Evolutionary conservation across 768 basidiomycete species (phyloP), one percentile per base, ranked within the genome.

Genomic region (Trametes gibbosa): DNA sequence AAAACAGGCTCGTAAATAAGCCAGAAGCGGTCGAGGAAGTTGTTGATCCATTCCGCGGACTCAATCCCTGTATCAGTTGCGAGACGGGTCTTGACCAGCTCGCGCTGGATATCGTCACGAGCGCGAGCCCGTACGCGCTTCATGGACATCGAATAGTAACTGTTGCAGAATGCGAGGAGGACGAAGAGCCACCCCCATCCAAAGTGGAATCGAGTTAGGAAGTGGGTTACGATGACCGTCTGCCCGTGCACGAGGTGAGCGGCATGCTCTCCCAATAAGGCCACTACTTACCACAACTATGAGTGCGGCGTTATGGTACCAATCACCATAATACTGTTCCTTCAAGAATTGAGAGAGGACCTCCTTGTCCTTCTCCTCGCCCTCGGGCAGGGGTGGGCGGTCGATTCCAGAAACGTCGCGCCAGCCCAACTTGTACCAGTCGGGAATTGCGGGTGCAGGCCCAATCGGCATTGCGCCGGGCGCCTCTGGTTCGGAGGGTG

Each of bases 1-100:
- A 97, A 83, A 14, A 96, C 87, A n/a, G 95, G 96, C 73, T 98
- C 96, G 72, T 98, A 98, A 54, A 98, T 97, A 63, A 91, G 83
- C 97, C 97, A 99, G 77, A 98, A 98, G 48, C 97, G 87, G 66
- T 95, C 87, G 46, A 98, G 79, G 75, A 98, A 95, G 66, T 90
- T 84, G 75, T 98, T 97, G 49, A 97, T 82, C 94, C 96, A 99
- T 40, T 96, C 94, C 2, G 94, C 95, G 23, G 85, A 82, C 75
- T 99, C 96, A 67, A 61, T 50, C 24, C 56, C 61, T 25, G 89
- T 86, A 65, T 97, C 94, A 17, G 86, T 87, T 24, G 82, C 81
- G 35, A 98, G 77, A 42, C 90, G 84, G 45, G 86, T 87, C 80
- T 98, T 98, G 73, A 94, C 85, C 50, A 98, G 84, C 70, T 98